These are phyloP conservation scores for Stemphylium vesicarium DNA, from an alignment of 2,329 filamentous ascomycete species.

Conservation along the genomic window DNA sequence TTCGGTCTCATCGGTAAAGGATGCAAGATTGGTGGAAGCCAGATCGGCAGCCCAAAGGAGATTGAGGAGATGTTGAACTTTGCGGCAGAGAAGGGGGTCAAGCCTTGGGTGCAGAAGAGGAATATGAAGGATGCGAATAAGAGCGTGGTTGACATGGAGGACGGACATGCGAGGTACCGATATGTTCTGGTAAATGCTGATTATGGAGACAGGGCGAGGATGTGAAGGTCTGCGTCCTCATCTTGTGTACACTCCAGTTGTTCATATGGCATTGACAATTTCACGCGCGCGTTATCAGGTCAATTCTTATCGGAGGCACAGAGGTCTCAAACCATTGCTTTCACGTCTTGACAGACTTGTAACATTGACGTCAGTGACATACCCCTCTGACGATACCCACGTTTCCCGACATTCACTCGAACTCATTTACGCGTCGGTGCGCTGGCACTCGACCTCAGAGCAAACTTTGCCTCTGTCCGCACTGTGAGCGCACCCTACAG, in stretches of 20 bases:
- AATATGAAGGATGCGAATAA: slow-evolving; percentile 63
- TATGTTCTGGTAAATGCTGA: slow-evolving; percentile 44
- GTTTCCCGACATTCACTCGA: no score
- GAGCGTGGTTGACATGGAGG: slow-evolving; percentile 63
- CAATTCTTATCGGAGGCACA: no score
- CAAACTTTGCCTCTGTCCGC: neutral
- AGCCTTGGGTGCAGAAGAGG: slow-evolving; percentile 67
- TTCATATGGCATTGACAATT: neutral
- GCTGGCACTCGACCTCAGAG: no score
- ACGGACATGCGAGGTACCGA: slow-evolving; percentile 59
- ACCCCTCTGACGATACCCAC: no score
- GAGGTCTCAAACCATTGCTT: neutral
- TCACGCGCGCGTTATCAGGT: neutral
- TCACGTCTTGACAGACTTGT: neutral
- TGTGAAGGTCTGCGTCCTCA: slow-evolving; percentile 15
- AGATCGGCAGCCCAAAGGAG: slow-evolving; percentile 62
- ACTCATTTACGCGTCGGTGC: no score
- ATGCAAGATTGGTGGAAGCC: slow-evolving; percentile 52
- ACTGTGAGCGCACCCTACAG: neutral
- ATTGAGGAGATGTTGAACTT: slow-evolving; percentile 68
- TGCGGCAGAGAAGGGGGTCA: slow-evolving; percentile 63
- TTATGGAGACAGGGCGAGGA: slow-evolving; percentile 30
- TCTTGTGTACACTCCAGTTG: neutral
- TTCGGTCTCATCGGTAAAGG: slow-evolving; percentile 66
- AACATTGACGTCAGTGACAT: no score